These are phyloP conservation scores for Rhodotorula sp. DNA, from an alignment of 1,284 basidiomycete species.

Conservation along the genomic window DNA sequence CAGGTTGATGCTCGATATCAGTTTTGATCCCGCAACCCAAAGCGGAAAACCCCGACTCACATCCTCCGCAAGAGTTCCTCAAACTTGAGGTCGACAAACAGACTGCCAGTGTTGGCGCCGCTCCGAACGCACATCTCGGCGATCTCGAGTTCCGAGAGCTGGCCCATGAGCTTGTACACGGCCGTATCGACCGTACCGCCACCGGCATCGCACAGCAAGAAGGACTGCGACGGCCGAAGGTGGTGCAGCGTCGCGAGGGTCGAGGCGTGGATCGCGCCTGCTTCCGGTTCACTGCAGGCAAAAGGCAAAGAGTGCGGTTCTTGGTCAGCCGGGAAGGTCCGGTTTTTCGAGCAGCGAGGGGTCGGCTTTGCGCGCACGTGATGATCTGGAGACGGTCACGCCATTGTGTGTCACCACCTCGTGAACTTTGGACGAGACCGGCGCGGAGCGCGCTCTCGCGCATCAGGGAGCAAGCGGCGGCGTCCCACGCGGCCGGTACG, in stretches of 20 bases:
- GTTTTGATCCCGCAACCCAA: conserved; percentile 43
- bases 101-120: conserved; percentile 73
- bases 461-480: conserved; percentile 73
- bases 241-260: conserved; percentile 71
- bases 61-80: conserved; percentile 68
- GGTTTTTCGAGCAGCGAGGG: conserved; percentile 48
- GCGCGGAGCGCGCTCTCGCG: conserved; percentile 72
- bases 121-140: conserved; percentile 78
- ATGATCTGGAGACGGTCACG: conserved; percentile 73
- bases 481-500: conserved; percentile 81
- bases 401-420: conserved; percentile 69
- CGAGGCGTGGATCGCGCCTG: conserved; percentile 79
- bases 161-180: conserved; percentile 74
- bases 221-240: conserved; percentile 70
- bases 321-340: too few relatives aligned
- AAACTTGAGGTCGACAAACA: conserved; percentile 78
- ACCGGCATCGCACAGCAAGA: conserved; percentile 75
- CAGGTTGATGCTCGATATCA: conserved; percentile 54
- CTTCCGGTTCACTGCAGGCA: conserved; percentile 68
- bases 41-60: conserved; percentile 47
- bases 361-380: conserved; percentile 53
- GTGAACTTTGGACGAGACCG: conserved; percentile 66
- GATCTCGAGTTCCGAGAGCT: conserved; percentile 70
- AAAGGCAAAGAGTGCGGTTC: background rate
- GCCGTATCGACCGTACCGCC: conserved; percentile 73